phyloP scores from a whole-genome alignment of 2,329 filamentous ascomycete species.

The Phyllosticta citribraziliensis region DNA sequence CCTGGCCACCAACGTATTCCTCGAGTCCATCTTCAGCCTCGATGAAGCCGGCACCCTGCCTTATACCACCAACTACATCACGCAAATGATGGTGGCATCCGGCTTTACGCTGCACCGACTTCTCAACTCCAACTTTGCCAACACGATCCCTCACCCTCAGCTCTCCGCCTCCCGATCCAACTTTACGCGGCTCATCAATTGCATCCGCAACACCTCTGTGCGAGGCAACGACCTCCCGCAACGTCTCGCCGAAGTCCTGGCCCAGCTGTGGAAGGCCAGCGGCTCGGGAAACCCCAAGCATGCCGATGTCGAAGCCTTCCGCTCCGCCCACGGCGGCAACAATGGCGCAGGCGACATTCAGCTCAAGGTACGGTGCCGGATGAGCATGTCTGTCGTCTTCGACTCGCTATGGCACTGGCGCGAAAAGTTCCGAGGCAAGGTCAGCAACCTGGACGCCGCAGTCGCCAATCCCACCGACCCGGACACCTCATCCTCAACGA shows the following conservation, averaged over 20 bases:
- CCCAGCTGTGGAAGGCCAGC: slow-evolving; percentile 69
- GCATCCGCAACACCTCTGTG: slow-evolving; percentile 63
- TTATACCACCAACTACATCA: slow-evolving; percentile 65
- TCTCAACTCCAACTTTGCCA: slow-evolving; percentile 65
- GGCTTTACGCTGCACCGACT: slow-evolving; percentile 68
- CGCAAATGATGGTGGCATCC: slow-evolving; percentile 77
- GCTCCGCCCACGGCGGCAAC: slow-evolving; percentile 11
- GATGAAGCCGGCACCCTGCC: slow-evolving; percentile 47
- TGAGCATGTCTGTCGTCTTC: slow-evolving; percentile 78
- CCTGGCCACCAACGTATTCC: slow-evolving; percentile 59
- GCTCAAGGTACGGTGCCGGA: slow-evolving; percentile 71
- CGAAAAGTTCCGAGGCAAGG: slow-evolving; percentile 40
- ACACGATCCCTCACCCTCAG: slow-evolving; percentile 53
- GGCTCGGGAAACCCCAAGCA: slow-evolving; percentile 16
- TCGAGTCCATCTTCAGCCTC: slow-evolving; percentile 50
- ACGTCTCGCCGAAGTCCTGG: slow-evolving; percentile 73
- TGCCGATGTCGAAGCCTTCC: slow-evolving; percentile 2
- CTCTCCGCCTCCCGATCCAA: slow-evolving; percentile 49
- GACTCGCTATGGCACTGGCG: slow-evolving; percentile 82
- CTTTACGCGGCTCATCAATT: slow-evolving; percentile 61
- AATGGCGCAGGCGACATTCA: slow-evolving; percentile 59
- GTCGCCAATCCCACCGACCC: slow-evolving; percentile 81
- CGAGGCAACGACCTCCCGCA: slow-evolving; percentile 70
- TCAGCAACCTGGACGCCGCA: slow-evolving; percentile 45
- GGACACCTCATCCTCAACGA: slow-evolving; percentile 56